Evolutionary conservation across 2,329 filamentous ascomycete species (phyloP).

Genomic region (Paraphoma sp.): DNA sequence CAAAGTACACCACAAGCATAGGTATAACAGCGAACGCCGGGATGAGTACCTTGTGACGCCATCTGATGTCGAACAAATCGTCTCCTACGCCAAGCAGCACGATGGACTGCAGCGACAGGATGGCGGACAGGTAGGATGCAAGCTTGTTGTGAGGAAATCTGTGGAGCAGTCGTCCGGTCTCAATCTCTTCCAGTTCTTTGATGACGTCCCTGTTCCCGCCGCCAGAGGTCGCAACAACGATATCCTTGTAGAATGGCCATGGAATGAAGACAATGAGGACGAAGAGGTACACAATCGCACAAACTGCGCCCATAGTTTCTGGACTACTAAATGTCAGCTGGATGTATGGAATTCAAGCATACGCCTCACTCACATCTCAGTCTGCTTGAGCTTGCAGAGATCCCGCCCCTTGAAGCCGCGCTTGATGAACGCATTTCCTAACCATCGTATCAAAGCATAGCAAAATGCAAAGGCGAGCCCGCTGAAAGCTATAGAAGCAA

Average conservation of each 20-base stretch:
- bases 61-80: conserved; percentile 96
- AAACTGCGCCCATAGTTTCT: conserved; percentile 95
- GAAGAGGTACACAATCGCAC: conserved; percentile 89
- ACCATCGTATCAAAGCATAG: conserved; percentile 90
- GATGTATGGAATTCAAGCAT: neutral
- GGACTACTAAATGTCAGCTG: conserved; percentile 61
- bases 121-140: conserved; percentile 91
- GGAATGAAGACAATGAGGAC: conserved; percentile 91
- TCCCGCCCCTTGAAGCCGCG: conserved; percentile 90
- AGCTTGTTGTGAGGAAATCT: conserved; percentile 96
- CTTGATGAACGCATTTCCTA: conserved; percentile 85
- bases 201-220: conserved; percentile 91
- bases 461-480: conserved; percentile 80
- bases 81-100: conserved; percentile 92
- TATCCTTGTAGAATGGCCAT: conserved; percentile 97
- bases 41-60: conserved; percentile 99
- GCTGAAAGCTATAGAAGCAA: conserved; percentile 87
- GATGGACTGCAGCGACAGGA: conserved; percentile 89
- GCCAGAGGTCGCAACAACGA: conserved; percentile 91
- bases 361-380: conserved; percentile 69
- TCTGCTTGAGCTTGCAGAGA: conserved; percentile 76
- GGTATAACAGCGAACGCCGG: conserved; percentile 92
- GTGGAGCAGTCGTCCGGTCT: conserved; percentile 85
- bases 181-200: conserved; percentile 72
- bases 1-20: conserved; percentile 95